Base-by-base conservation (phyloP, 139 green algal genomes). In the Micractinium conductrix region DNA sequence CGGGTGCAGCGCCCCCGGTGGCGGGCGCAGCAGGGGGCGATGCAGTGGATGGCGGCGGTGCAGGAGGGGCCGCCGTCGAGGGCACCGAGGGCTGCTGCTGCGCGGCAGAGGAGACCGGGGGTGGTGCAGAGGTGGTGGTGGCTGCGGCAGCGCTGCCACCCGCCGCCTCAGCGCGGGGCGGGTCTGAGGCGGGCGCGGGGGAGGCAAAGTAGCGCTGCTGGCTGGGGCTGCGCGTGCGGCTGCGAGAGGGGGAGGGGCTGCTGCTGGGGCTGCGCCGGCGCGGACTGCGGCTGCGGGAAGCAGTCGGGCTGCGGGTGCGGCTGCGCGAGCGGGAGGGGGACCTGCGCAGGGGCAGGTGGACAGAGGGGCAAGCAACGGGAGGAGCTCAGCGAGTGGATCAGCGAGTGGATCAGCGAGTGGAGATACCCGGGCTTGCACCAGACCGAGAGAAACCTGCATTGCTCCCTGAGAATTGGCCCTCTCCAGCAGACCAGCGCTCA, bases 141-240 rank as follows among this genome's bases (percentile, higher is more conserved):
- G n/a, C n/a, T n/a, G n/a, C n/a, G n/a, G 24, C 26, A 7, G 63
- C 63, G 4, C n/a, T n/a, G n/a, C n/a, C 63, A 24, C n/a, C n/a
- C 10, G 2, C 26, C n/a, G 40, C 63, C 2, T 21, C 55, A 4
- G 4, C 55, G 55, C 55, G 63, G 2, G 63, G 53, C 53, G 2
- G 24, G 53, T 62, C 63, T 19, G 63, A 71, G n/a, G 4, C 63
- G 5, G 63, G 63, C 26, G n/a, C 28, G 8, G 63, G 63, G 37
- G 68, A 74, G n/a, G 35, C 17, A 16, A 17, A 50, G 68, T 33
- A 48, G 68, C 37, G 68, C 68, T 45, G 68, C 68, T 26, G n/a
- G 68, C 68, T 74, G 68, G 68, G 38, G 68, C 38, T 45, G 68
- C 68, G 68, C 37, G 68, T 48, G 73, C 44, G 14, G 44, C 73